Evolutionary conservation across 805 yeast species (phyloP), one percentile per base, ranked within the genome.

Genomic region (Yamadazyma sp.): DNA sequence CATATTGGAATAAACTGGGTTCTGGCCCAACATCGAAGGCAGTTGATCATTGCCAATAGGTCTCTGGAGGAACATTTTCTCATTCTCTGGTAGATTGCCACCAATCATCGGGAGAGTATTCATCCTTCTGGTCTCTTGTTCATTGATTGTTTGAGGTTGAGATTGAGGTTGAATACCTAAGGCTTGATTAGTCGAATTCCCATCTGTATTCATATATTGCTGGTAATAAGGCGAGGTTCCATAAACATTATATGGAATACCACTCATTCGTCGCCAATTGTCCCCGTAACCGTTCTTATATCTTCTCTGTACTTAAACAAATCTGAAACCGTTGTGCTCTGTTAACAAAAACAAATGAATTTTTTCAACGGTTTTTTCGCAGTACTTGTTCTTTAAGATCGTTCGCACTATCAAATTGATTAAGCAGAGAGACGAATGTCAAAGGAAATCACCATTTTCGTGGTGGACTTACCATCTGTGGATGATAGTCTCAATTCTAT

Each of bases 401-500:
- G n/a, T n/a, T n/a, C n/a, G n/a, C n/a, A n/a, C n/a, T n/a, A n/a
- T n/a, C n/a, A n/a, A n/a, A n/a, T n/a, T n/a, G n/a, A n/a, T n/a
- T n/a, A n/a, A n/a, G n/a, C n/a, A n/a, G n/a, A n/a, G n/a, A n/a
- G n/a, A n/a, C n/a, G n/a, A 22, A 38, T 38, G 42, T 38, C 39
- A 20, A 59, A 68, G 47, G 73, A 66, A 35, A 57, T 59, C 21
- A 72, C 78, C 0, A 56, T 62, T 1, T 76, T 71, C 43, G 60
- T 78, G 7, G 63, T 76, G 11, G 86, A 80, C 49, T 56, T 70
- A 10, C 66, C 75, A n/a, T n/a, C n/a, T n/a, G n/a, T n/a, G n/a
- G n/a, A n/a, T n/a, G n/a, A n/a, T n/a, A n/a, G n/a, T n/a, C n/a
- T n/a, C n/a, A n/a, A n/a, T n/a, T n/a, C n/a, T 8, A 24, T 24